Percentiles rank a stretch among this genome's conserved stretches.
These are phyloP conservation scores for Colletotrichum caudatum DNA, from an alignment of 2,329 filamentous ascomycete species.

Conservation along the genomic window DNA sequence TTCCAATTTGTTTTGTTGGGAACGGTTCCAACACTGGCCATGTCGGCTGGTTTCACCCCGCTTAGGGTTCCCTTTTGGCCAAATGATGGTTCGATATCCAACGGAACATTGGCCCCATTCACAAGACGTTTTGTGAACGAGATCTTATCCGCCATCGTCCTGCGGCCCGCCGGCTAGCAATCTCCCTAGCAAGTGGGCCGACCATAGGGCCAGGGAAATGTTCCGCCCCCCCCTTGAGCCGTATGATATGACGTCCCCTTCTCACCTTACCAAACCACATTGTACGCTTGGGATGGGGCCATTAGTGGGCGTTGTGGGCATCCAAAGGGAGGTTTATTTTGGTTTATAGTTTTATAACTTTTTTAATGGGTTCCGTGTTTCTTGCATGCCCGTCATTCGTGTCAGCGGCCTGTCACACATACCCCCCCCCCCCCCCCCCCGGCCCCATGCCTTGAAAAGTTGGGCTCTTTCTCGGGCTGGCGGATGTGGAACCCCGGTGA, in stretches of 20 bases:
- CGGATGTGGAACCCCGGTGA: slow-evolving; percentile 22
- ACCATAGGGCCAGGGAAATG: neutral
- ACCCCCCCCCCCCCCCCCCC: too few species aligned
- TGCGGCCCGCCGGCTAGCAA: slow-evolving; percentile 22
- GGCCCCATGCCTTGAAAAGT: neutral
- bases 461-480: neutral
- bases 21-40: slow-evolving; percentile 13
- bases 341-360: neutral
- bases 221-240: slow-evolving; percentile 9
- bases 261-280: neutral
- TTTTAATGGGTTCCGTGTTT: slow-evolving; percentile 5
- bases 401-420: slow-evolving; percentile 21
- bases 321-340: slow-evolving; percentile 7
- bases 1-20: slow-evolving; percentile 7
- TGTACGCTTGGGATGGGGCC: neutral
- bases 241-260: slow-evolving; percentile 25
- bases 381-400: slow-evolving; percentile 27
- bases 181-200: neutral
- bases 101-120: slow-evolving; percentile 19
- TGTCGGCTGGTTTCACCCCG: slow-evolving; percentile 22
- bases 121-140: slow-evolving; percentile 10
- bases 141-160: slow-evolving; percentile 32
- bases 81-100: slow-evolving; percentile 31
- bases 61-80: slow-evolving; percentile 10
- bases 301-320: neutral